These are phyloP conservation scores for apple (Malus domestica) DNA, from an alignment of 306 rosid species.

Conservation along the genomic window DNA sequence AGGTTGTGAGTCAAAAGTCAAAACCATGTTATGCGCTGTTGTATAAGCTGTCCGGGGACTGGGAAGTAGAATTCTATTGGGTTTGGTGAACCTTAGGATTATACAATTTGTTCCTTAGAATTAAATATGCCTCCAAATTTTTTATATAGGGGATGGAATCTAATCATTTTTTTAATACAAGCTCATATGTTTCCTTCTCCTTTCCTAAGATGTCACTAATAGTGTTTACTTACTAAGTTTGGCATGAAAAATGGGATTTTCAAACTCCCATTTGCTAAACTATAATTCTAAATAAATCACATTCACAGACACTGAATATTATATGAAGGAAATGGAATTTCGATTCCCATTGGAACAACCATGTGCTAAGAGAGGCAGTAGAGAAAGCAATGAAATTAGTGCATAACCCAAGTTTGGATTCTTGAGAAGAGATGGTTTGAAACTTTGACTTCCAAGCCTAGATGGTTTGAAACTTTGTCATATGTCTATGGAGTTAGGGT, in stretches of 20 bases:
- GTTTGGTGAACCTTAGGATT: constrained; percentile 25
- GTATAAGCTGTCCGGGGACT: constrained; percentile 15
- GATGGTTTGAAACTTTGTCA: background rate
- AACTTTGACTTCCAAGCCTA: background rate
- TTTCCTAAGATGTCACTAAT: constrained; percentile 7
- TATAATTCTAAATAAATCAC: background rate
- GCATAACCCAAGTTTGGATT: background rate
- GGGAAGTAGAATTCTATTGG: constrained; percentile 21
- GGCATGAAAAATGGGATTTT: constrained; percentile 12
- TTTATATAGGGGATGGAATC: constrained; percentile 19
- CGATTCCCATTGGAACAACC: background rate
- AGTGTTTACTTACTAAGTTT: constrained; percentile 12
- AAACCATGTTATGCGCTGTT: constrained; percentile 23
- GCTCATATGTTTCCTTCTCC: constrained; percentile 11
- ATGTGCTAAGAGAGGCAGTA: background rate
- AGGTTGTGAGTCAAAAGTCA: constrained; percentile 6
- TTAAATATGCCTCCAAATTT: constrained; percentile 4
- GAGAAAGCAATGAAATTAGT: background rate
- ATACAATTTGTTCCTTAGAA: constrained; percentile 18
- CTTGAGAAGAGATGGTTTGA: background rate
- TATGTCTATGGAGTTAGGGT: background rate
- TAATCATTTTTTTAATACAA: constrained; percentile 1
- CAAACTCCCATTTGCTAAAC: background rate
- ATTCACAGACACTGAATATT: background rate
- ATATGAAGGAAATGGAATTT: constrained; percentile 1